Evolutionary conservation across 2,329 filamentous ascomycete species (phyloP), one percentile per base, ranked within the genome.

Genomic region (Aspergillus sclerotialis): DNA sequence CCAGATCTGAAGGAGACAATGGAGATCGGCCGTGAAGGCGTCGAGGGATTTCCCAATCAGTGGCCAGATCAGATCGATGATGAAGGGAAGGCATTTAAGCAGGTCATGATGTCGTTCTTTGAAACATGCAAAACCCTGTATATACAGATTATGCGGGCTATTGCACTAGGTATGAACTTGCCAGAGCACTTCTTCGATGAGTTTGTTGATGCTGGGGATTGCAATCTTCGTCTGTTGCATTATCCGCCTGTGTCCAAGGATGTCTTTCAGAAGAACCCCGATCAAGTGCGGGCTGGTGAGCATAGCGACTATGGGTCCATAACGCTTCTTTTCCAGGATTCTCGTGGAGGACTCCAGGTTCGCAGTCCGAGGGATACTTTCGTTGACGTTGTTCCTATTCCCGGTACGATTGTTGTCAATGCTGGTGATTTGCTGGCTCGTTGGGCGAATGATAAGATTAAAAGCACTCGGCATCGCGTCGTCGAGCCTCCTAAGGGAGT

Each of bases 371-470:
- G 75, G 26, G 85, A 84, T 2, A 76, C 72, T 0, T 94, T 89
- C 51, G 78, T 94, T 25, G 78, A 94, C 52, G 89, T 85, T 1
- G 86, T 76, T 5, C 88, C 89, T 0, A 90, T 94, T 39, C 70
- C 78, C 23, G 80, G 79, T 35, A 88, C 86, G 0, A 82, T 92
- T 26, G 85, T 95, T 8, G 76, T 94, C 44, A 95, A 95, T 52
- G 88, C 88, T 0, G 89, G 88, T 1, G 89, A 95, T 55, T 58
- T 95, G 46, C 67, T 95, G 32, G 82, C 85, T 1, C 72, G 88
- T 33, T 94, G 88, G 89, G 86, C 83, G 44, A 95, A 95, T 53
- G 86, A 93, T 52, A 83, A 76, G 4, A 94, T 95, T 64, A 88
- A 84, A 65, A 90, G 84, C 55, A 95, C 89, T 4, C 77, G 88